Base-by-base conservation (phyloP, 805 yeast genomes). In the Pichia rugopelliculosa region DNA sequence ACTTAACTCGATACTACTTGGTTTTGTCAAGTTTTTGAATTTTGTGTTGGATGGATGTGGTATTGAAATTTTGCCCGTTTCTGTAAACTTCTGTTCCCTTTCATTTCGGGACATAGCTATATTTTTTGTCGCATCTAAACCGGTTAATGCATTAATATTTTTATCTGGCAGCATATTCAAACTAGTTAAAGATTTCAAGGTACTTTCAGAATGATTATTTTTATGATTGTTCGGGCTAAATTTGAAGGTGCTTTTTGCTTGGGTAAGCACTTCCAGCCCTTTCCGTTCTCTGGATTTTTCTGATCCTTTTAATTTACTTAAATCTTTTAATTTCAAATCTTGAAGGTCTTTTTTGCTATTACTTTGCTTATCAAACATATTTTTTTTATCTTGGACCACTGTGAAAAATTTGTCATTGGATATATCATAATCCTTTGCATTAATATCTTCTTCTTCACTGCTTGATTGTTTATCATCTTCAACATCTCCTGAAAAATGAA, bases 1-100 rank as follows among this genome's bases (percentile, higher is more conserved):
- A 60, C 70, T 66, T 15, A 74, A 54, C 53, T 74, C 74, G 1
- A 72, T 53, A 4, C 55, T 48, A 2, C 62, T 58, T 11, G 48
- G 47, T 18, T 36, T 17, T 40, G 13, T 45, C 30, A 1, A 43
- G 25, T 10, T 47, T 6, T 41, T 15, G 41, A 37, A 41, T 2
- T 39, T 25, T 3, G 46, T 39, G 24, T 52, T 44, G 4, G 55
- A 54, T 3, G 64, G 65, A 18, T 43, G 37, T 6, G 55, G 51
- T 23, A 64, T 50, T 22, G 53, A 46, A 1, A 55, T 45, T 13
- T 50, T 42, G 9, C 38, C 39, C 4, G 44, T 39, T 9, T 41
- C 36, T 12, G 24, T 25, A 3, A 41, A 18, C n/a, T 50, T 20
- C 25, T 51, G 52, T 23, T 52, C 58, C 42, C 56, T 49, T 21